Conservation (phyloP, 1,284 basidiomycete genomes). For the Irpex sp. region DNA sequence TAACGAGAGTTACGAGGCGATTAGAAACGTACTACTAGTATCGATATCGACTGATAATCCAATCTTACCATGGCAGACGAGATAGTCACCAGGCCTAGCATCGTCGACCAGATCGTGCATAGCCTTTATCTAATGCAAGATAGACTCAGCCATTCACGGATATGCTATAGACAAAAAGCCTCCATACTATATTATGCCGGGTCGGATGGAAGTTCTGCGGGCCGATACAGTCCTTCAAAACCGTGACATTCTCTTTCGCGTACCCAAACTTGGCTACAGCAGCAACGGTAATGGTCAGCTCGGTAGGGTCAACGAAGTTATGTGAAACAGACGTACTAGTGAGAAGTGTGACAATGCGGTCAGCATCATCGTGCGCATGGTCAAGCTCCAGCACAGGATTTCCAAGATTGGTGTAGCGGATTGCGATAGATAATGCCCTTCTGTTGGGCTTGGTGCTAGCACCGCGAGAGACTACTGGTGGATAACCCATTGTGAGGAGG, state of each 20-base stretch:
- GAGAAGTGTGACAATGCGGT: background rate
- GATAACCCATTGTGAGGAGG: background rate
- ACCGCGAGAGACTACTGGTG: background rate
- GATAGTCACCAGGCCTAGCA: constrained; percentile 19
- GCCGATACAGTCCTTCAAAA: constrained; percentile 18
- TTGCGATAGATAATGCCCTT: background rate
- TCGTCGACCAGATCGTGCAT: constrained; percentile 19
- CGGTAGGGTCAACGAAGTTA: too few species aligned
- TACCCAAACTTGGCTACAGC: constrained; percentile 12
- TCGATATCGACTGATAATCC: background rate
- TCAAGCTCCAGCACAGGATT: background rate
- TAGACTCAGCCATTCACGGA: too few species aligned
- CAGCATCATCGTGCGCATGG: background rate
- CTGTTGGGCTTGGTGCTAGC: background rate
- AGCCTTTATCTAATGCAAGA: constrained; percentile 12
- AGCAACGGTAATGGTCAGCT: background rate
- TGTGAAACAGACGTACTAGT: background rate
- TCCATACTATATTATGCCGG: constrained; percentile 17
- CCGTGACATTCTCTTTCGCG: constrained; percentile 15
- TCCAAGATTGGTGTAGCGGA: background rate
- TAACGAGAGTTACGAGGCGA: background rate
- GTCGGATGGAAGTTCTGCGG: constrained; percentile 14
- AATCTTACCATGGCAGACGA: constrained; percentile 23
- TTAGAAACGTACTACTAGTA: background rate
- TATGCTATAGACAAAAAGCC: too few species aligned